Evolutionary conservation across 164 flowering plant species (phyloP).

Genomic region (Buxus sempervirens): DNA sequence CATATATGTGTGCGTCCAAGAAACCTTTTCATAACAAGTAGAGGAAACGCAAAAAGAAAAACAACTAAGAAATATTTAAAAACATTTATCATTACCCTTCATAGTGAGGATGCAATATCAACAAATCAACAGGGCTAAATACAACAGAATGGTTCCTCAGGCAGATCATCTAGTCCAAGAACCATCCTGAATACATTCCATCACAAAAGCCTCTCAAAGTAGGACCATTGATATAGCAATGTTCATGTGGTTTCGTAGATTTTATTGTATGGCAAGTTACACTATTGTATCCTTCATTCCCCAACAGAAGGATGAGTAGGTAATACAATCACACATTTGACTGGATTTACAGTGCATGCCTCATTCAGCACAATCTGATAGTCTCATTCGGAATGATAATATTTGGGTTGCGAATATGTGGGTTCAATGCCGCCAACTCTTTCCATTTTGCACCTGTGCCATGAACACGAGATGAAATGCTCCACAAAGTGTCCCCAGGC

Average conservation of each 20-base stretch:
- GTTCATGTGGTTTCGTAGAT: neutral
- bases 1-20: neutral
- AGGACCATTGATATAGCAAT: neutral
- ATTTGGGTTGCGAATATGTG: constrained; percentile 71
- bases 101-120: neutral
- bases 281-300: neutral
- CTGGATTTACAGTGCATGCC: neutral
- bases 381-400: constrained; percentile 59
- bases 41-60: no score
- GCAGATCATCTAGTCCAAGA: neutral
- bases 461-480: constrained; percentile 73
- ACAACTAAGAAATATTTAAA: neutral
- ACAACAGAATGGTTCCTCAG: neutral
- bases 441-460: constrained; percentile 67
- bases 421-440: constrained; percentile 57
- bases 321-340: neutral
- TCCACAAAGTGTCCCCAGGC: constrained; percentile 70
- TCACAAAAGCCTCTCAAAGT: neutral
- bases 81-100: neutral
- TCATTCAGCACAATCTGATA: constrained; percentile 39
- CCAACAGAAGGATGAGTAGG: no score
- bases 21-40: no score
- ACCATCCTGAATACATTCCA: neutral
- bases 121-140: no score
- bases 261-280: neutral